A percentile compares a stretch with the other conserved stretches of the same genome.
Conservation (phyloP, 2,329 filamentous ascomycete genomes). For the Ophiostoma tasmaniense region DNA sequence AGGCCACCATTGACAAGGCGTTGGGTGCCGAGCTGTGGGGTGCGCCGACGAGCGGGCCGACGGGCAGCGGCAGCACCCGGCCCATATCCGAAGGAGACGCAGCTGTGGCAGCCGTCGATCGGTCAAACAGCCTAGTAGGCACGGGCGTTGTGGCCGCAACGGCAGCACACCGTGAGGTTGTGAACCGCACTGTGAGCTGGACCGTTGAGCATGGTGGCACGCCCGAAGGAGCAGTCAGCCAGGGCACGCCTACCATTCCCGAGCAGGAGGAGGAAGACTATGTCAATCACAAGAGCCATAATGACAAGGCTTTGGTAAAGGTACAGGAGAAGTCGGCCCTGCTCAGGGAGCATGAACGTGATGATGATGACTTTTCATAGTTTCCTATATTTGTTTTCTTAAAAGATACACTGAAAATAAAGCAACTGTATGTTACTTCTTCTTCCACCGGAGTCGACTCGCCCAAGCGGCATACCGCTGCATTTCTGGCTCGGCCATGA, state of each 20-base stretch:
- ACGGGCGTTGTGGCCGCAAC: constrained; percentile 20
- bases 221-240: background rate
- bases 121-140: constrained; percentile 25
- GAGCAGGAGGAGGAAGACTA: constrained; percentile 22
- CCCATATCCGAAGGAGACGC: background rate
- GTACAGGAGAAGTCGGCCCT: background rate
- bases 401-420: background rate
- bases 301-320: background rate
- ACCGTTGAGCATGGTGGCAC: constrained; percentile 28
- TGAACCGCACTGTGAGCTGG: constrained; percentile 29
- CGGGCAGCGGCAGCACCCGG: background rate
- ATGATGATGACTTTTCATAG: background rate
- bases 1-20: constrained; percentile 28
- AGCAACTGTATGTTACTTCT: constrained; percentile 17
- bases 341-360: background rate
- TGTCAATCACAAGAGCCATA: constrained; percentile 6
- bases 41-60: background rate
- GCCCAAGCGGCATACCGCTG: constrained; percentile 65
- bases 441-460: constrained; percentile 65
- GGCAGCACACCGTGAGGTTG: constrained; percentile 17
- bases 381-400: background rate
- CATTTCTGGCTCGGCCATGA: constrained; percentile 64
- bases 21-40: constrained; percentile 30
- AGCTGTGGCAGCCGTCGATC: constrained; percentile 15
- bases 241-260: constrained; percentile 21